These are phyloP conservation scores for Plasmodium vivax DNA, from an alignment of 169 alveolate genomes.

Conservation along the genomic window DNA sequence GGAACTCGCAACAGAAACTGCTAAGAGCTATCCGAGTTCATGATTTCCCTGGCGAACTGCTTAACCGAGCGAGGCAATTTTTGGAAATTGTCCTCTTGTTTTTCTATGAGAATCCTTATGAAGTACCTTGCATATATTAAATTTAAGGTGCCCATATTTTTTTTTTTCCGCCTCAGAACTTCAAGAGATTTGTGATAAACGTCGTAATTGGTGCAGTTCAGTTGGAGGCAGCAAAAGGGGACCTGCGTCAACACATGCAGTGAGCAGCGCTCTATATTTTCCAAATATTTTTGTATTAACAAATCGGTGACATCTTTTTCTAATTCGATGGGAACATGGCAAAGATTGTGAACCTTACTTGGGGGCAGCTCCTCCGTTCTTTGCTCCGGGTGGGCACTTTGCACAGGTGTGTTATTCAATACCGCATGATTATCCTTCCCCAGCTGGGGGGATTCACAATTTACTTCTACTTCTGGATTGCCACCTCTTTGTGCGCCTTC, in stretches of 20 bases:
- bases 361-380: not conserved
- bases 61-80: slow-evolving; percentile 66
- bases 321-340: slow-evolving; percentile 13
- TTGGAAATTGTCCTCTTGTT: slow-evolving; percentile 72
- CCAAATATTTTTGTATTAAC: slow-evolving; percentile 55
- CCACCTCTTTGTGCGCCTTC: not conserved
- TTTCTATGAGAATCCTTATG: slow-evolving; percentile 70
- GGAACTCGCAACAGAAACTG: not conserved
- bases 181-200: slow-evolving; percentile 70
- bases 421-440: not conserved
- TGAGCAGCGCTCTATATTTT: slow-evolving; percentile 40
- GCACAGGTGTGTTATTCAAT: not conserved
- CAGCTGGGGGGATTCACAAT: not conserved
- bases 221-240: slow-evolving; percentile 71
- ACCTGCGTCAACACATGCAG: slow-evolving; percentile 76
- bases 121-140: slow-evolving; percentile 75
- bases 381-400: not conserved
- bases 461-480: not conserved
- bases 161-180: slow-evolving; percentile 34
- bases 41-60: slow-evolving; percentile 65
- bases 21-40: slow-evolving; percentile 41
- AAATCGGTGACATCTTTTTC: slow-evolving; percentile 54
- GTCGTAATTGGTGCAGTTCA: slow-evolving; percentile 50
- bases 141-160: slow-evolving; percentile 58
- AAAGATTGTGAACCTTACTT: not conserved